phyloP scores from a whole-genome alignment of 208 protist species.

The Herpetomonas samuelpessoai region DNA sequence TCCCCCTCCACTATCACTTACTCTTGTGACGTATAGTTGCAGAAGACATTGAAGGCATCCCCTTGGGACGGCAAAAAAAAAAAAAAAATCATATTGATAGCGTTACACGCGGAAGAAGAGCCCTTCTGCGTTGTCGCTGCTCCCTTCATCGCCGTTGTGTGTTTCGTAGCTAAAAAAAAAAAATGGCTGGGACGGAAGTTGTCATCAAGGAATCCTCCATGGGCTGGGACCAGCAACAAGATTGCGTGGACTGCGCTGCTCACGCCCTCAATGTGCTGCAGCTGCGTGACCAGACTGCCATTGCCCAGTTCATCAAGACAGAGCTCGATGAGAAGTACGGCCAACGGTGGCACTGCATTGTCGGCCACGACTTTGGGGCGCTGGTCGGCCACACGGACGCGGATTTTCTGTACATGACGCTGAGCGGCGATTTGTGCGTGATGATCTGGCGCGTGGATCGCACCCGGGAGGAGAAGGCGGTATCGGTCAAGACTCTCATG shows the following conservation, averaged over 20 bases:
- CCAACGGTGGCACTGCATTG: conserved; percentile 99
- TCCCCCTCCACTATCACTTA: no score
- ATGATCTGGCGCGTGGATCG: conserved; percentile 94
- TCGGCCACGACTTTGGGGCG: conserved; percentile 99
- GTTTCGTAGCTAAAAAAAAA: not conserved
- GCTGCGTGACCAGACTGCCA: conserved; percentile 95
- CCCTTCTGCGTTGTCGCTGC: not conserved
- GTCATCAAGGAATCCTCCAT: conserved; percentile 81
- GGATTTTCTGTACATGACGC: conserved; percentile 99
- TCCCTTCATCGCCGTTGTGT: not conserved
- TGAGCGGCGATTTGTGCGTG: conserved; percentile 96
- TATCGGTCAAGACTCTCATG: conserved; percentile 15
- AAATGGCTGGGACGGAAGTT: conserved; percentile 61
- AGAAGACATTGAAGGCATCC: no score
- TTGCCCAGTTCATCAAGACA: conserved; percentile 99
- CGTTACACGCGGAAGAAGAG: conserved; percentile 2
- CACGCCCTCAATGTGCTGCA: conserved; percentile 57
- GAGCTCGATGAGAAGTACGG: conserved; percentile 98
- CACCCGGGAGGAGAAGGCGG: conserved; percentile 31
- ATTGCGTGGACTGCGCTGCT: conserved; percentile 84
- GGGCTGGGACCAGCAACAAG: conserved; percentile 78
- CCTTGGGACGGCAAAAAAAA: no score
- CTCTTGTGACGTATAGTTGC: no score
- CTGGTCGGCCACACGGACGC: conserved; percentile 99
- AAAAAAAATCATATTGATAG: no score